Percentiles rank a stretch among this genome's conserved stretches.
Conservation (phyloP, 768 basidiomycete species). For the Mycena polygramma region DNA sequence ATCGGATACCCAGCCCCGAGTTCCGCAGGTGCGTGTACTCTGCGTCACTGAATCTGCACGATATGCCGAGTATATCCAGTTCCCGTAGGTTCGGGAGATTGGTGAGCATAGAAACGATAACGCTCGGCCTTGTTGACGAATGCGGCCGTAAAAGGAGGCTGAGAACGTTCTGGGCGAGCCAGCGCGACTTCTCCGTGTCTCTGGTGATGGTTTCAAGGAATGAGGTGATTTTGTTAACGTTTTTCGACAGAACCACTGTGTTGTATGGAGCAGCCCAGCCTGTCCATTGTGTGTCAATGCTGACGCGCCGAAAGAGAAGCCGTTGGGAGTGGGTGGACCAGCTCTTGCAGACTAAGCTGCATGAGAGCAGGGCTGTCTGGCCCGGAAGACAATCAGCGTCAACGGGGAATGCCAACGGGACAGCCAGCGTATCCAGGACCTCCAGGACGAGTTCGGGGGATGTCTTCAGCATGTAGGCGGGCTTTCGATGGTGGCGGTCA, state of each 20-base stretch:
- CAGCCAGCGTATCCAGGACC: background rate
- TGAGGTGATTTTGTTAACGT: background rate
- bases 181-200: slow-evolving; percentile 11
- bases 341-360: slow-evolving; percentile 1
- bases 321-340: slow-evolving; percentile 3
- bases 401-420: background rate
- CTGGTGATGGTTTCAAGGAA: slow-evolving; percentile 6
- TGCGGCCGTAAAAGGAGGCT: background rate
- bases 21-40: background rate
- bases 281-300: background rate
- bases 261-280: no score
- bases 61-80: background rate
- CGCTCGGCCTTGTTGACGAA: background rate
- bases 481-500: background rate
- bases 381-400: background rate
- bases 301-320: slow-evolving; percentile 11
- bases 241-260: no score
- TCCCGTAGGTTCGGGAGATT: slow-evolving; percentile 15
- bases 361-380: background rate
- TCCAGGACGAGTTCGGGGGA: slow-evolving; percentile 9
- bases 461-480: background rate
- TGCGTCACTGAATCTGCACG: background rate
- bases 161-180: background rate
- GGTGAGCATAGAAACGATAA: background rate
- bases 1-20: background rate